Evolutionary conservation across 2,329 filamentous ascomycete genomes (phyloP).

Genomic region (Trichoderma sp.): DNA sequence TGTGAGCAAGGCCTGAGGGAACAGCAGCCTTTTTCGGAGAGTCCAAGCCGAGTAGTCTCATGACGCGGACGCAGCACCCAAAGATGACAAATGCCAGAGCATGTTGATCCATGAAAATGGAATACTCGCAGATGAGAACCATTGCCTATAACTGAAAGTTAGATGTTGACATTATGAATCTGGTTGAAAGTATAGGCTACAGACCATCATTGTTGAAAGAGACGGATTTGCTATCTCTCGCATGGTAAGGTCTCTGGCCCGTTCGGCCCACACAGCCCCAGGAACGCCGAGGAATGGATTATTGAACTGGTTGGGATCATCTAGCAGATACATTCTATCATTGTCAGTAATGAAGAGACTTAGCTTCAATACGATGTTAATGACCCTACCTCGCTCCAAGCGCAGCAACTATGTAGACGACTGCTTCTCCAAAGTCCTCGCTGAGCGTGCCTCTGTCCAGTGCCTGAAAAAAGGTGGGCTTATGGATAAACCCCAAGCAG

Average conservation of each 20-base stretch:
- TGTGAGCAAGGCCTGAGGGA: neutral
- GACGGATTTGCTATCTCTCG: constrained; percentile 14
- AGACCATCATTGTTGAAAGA: constrained; percentile 14
- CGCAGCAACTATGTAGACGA: constrained; percentile 14
- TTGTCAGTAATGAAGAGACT: neutral
- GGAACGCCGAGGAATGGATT: constrained; percentile 5
- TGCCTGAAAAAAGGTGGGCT: neutral
- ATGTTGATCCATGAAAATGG: constrained; percentile 11
- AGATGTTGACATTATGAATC: neutral
- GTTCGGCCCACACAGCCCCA: constrained; percentile 6
- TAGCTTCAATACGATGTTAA: neutral
- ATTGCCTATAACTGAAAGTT: constrained; percentile 4
- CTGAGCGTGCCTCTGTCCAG: constrained; percentile 14
- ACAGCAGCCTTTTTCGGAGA: neutral
- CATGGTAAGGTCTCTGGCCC: constrained; percentile 5
- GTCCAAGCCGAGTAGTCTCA: constrained; percentile 10
- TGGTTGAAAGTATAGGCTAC: neutral
- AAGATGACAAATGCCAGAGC: constrained; percentile 14
- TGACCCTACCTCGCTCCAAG: constrained; percentile 1
- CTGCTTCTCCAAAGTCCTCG: constrained; percentile 12
- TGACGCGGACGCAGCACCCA: constrained; percentile 6
- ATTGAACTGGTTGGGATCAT: neutral
- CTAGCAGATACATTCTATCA: neutral
- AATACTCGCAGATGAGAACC: constrained; percentile 18
- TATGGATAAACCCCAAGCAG: constrained; percentile 10